Conservation (phyloP, 2,329 filamentous ascomycete genomes). For the Westerdykella aurantiaca region DNA sequence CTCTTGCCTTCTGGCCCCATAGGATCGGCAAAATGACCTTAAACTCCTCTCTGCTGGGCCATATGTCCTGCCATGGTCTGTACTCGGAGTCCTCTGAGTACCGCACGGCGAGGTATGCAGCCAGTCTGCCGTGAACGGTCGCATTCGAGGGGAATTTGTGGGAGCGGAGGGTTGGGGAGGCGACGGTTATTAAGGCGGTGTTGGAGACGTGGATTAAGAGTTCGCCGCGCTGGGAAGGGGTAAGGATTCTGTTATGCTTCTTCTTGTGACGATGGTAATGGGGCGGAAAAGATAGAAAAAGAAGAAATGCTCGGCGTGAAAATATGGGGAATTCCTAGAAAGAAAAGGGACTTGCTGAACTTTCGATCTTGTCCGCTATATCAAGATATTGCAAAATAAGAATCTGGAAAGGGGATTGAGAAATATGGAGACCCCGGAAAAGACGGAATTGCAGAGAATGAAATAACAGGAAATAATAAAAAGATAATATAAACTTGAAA, state of each 20-base stretch:
- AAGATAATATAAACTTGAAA: no score
- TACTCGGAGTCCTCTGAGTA: conserved; percentile 40
- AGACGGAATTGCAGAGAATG: no score
- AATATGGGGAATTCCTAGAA: no score
- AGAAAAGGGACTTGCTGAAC: no score
- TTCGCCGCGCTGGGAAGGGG: conserved; percentile 53
- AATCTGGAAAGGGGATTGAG: no score
- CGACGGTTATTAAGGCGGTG: conserved; percentile 58
- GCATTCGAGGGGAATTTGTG: conserved; percentile 48
- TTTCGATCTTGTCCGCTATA: no score
- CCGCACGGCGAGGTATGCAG: conserved; percentile 57
- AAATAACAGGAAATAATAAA: no score
- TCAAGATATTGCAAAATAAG: no score
- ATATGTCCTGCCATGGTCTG: conserved; percentile 58
- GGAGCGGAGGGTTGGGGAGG: conserved; percentile 48
- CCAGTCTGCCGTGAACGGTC: conserved; percentile 65
- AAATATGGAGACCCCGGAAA: no score
- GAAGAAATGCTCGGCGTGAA: no score
- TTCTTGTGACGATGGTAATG: no score
- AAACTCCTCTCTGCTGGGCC: conserved; percentile 61
- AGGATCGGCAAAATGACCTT: conserved; percentile 51
- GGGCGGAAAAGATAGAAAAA: no score
- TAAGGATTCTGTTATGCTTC: background rate
- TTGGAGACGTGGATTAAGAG: conserved; percentile 60
- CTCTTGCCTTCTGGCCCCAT: conserved; percentile 44